Base-by-base conservation (phyloP, 352 stramenopile species). In the Lagenidium giganteum region DNA sequence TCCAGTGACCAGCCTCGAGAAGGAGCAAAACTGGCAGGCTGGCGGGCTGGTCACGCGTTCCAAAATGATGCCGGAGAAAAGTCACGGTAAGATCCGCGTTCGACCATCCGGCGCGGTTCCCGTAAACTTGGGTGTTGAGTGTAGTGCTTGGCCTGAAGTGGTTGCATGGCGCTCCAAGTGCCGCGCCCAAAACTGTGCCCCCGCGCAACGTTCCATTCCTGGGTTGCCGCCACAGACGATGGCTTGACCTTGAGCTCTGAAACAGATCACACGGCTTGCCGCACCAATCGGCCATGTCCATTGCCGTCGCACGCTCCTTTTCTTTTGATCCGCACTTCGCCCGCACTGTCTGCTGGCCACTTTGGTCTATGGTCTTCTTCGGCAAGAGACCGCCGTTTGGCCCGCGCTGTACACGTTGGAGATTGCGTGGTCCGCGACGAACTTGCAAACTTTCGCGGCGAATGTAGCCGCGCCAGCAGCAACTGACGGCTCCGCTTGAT, bases 371-470 rank as follows among this genome's bases (percentile, higher is more conserved):
- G 4, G 56, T 64, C 3, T 37, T 24, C 8, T 55, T 60, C 1
- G 47, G 49, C 18, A 67, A 35, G 35, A 57, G n/a, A 63, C 47
- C 0, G 53, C 38, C 0, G 58, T 67, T 30, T 64, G 47, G n/a
- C 57, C 53, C 0, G 38, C 52, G 30, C 60, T 61, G 23, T 39
- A 57, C 3, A 65, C 25, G 11, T 41, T 46, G 1, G 22, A 21
- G 21, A 56, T 54, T 14, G 27, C 28, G 13, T 47, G 30, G 9
- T 47, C 31, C 2, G 30, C 20, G 16, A 61, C 34, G 5, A 29
- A 25, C 12, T 37, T n/a, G 4, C 25, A 39, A 4, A 54, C 38
- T 6, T 31, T 44, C n/a, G 25, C 25, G 14, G 31, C 14, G n/a
- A 59, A 59, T 2, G 46, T 39, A 1, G 17, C 13, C 21, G n/a